Conservation (phyloP, 768 basidiomycete genomes). For the Leccinum incarnatum region DNA sequence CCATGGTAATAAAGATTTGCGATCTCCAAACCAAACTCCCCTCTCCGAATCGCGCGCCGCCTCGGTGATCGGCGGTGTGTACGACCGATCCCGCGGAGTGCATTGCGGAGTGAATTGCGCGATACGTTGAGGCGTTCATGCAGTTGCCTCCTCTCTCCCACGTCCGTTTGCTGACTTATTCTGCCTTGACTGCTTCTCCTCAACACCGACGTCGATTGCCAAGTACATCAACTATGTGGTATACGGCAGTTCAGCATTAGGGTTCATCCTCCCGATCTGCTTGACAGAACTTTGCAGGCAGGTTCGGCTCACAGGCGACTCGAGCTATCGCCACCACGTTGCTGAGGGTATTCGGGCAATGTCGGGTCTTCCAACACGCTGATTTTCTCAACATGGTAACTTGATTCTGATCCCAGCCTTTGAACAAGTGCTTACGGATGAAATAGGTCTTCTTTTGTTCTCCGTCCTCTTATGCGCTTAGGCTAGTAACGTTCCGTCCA, state of each 20-base stretch:
- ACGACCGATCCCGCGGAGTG: too few relatives aligned
- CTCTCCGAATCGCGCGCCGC: too few relatives aligned
- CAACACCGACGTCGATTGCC: slow-evolving; percentile 34
- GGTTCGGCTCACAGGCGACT: slow-evolving; percentile 56
- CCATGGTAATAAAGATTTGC: too few relatives aligned
- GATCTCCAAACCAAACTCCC: too few relatives aligned
- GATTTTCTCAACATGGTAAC: slow-evolving; percentile 74
- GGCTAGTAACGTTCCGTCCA: slow-evolving; percentile 45
- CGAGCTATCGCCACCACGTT: slow-evolving; percentile 71
- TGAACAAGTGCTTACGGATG: slow-evolving; percentile 6
- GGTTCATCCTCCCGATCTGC: slow-evolving; percentile 28
- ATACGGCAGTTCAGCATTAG: slow-evolving; percentile 36
- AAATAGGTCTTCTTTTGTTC: slow-evolving; percentile 82
- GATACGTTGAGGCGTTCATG: too few relatives aligned
- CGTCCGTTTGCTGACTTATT: too few relatives aligned
- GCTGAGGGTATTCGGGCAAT: slow-evolving; percentile 65
- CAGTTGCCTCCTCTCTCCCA: too few relatives aligned
- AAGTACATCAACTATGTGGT: slow-evolving; percentile 45
- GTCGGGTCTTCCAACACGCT: slow-evolving; percentile 70
- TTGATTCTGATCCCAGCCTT: slow-evolving; percentile 16
- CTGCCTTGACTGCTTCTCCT: too few relatives aligned
- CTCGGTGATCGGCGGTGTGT: too few relatives aligned
- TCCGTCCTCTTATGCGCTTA: slow-evolving; percentile 46
- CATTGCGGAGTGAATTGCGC: too few relatives aligned
- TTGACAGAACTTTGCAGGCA: slow-evolving; percentile 81